phyloP scores from a whole-genome alignment of 2,329 filamentous ascomycete genomes.

The Aspergillus persii region DNA sequence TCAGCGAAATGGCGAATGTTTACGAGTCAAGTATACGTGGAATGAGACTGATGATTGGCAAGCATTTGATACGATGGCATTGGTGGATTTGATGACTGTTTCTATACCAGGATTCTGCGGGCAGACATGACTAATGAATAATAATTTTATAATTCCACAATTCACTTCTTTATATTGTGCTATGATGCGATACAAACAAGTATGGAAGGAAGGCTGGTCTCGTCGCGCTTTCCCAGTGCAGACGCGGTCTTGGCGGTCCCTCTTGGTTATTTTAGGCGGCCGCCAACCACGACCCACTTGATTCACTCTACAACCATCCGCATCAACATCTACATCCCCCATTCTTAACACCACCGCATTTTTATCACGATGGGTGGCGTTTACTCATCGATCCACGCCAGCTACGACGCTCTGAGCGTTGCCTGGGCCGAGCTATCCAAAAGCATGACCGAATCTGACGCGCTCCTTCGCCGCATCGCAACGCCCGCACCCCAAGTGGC shows the following conservation, averaged over 20 bases:
- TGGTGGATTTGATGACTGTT: background rate
- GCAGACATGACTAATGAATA: background rate
- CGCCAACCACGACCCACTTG: background rate
- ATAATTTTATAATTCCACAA: background rate
- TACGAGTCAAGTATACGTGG: background rate
- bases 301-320: background rate
- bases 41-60: background rate
- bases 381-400: background rate
- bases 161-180: no score
- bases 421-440: conserved; percentile 1
- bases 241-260: no score
- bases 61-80: background rate
- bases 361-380: conserved; percentile 3
- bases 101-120: background rate
- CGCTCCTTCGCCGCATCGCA: conserved; percentile 8
- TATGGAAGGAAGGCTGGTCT: no score
- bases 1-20: rapidly evolving
- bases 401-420: background rate
- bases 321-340: background rate
- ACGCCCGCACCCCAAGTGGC: conserved; percentile 4
- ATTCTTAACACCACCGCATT: background rate
- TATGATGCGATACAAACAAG: no score
- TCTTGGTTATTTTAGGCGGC: background rate
- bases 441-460: background rate
- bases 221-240: no score